Percentiles rank a stretch among this genome's conserved stretches.
Evolutionary conservation across 192 early-diverging fungal genomes (phyloP).

Genomic region (Rhizoclosmatium sp.): DNA sequence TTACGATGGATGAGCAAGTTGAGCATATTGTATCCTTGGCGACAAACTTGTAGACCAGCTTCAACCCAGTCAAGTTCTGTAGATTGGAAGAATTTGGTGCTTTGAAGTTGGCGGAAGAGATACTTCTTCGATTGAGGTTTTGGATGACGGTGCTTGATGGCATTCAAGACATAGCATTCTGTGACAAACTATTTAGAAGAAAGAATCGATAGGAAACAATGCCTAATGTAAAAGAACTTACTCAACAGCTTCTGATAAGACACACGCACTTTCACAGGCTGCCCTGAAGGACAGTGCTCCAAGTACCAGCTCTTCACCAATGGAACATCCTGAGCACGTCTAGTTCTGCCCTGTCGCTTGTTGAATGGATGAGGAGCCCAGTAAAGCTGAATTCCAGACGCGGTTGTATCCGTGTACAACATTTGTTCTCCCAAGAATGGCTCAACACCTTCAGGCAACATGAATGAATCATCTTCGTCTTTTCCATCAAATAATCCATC

Average conservation of each 20-base stretch:
- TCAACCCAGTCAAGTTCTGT: slow-evolving; percentile 99
- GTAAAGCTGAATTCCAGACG: slow-evolving; percentile 90
- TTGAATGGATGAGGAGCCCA: slow-evolving; percentile 99
- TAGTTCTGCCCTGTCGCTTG: slow-evolving; percentile 86
- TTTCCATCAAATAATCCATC: slow-evolving; percentile 48
- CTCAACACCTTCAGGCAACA: slow-evolving; percentile 77
- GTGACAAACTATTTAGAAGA: neutral
- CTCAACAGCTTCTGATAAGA: slow-evolving; percentile 95
- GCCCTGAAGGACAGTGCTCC: slow-evolving; percentile 90
- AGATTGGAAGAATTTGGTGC: slow-evolving; percentile 98
- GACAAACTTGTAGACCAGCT: slow-evolving; percentile 96
- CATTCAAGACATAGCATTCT: slow-evolving; percentile 95
- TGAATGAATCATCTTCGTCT: slow-evolving; percentile 76
- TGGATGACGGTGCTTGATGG: slow-evolving; percentile 85
- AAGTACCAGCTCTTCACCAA: slow-evolving; percentile 98
- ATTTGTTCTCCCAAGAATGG: slow-evolving; percentile 82
- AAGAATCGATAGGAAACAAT: neutral
- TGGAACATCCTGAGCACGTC: slow-evolving; percentile 93
- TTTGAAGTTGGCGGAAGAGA: slow-evolving; percentile 92
- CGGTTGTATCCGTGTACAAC: slow-evolving; percentile 91
- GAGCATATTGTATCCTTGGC: slow-evolving; percentile 99
- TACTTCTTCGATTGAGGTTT: slow-evolving; percentile 92
- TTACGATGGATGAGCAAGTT: slow-evolving; percentile 98
- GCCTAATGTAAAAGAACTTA: slow-evolving; percentile 3
- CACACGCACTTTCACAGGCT: slow-evolving; percentile 98